phyloP scores from a whole-genome alignment of 2,329 filamentous ascomycete species.

The Coniella lustricola region DNA sequence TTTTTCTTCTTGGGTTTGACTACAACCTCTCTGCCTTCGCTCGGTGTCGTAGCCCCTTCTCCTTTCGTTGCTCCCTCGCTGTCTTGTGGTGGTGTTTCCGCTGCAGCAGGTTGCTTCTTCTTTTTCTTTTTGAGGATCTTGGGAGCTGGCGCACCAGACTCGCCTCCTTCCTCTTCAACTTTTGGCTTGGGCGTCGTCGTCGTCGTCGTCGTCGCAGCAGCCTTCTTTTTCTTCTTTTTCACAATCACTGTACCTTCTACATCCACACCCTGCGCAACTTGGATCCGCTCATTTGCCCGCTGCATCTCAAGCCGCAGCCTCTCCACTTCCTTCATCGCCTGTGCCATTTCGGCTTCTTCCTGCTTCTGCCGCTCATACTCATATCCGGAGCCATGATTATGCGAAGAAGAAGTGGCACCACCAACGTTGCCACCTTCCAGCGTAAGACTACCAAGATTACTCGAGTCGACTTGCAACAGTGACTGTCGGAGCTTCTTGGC shows the following conservation, averaged over 20 bases:
- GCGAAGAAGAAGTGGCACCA: constrained; percentile 27
- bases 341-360: constrained; percentile 83
- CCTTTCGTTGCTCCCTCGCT: constrained; percentile 6
- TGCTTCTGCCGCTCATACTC: constrained; percentile 61
- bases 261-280: constrained; percentile 61
- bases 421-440: constrained; percentile 42
- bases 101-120: constrained; percentile 17
- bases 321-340: constrained; percentile 85
- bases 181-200: constrained; percentile 36
- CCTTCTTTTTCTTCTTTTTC: constrained; percentile 57
- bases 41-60: constrained; percentile 7
- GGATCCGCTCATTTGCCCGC: constrained; percentile 66
- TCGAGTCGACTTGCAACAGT: constrained; percentile 81
- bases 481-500: constrained; percentile 49
- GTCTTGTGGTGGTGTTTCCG: too few species aligned
- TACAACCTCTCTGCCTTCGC: constrained; percentile 9
- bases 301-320: constrained; percentile 83
- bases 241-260: constrained; percentile 59
- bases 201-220: constrained; percentile 29
- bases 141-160: constrained; percentile 32
- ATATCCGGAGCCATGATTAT: constrained; percentile 26
- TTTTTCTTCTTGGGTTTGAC: constrained; percentile 26
- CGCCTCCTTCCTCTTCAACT: constrained; percentile 14
- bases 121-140: constrained; percentile 46
- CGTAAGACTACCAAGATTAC: constrained; percentile 65